Evolutionary conservation across 2,329 filamentous ascomycete genomes (phyloP).

Genomic region (Apiospora arundinis): DNA sequence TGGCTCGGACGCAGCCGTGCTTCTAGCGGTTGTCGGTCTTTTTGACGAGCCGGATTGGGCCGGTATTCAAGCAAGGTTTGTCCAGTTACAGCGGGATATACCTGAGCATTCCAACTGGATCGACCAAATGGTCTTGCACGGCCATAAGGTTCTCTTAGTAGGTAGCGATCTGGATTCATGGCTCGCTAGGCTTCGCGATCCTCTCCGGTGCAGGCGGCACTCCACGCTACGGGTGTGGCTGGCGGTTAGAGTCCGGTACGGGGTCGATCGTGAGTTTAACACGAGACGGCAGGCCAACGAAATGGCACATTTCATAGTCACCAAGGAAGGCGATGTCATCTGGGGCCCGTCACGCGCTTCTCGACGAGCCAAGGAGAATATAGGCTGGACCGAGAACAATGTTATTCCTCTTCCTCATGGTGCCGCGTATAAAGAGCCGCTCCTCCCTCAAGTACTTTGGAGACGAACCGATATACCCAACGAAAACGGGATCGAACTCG

Average conservation of each 20-base stretch:
- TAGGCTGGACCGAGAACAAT: neutral
- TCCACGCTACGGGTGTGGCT: neutral
- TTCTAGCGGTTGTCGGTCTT: neutral
- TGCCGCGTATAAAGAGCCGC: neutral
- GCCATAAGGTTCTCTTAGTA: neutral
- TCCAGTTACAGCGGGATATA: neutral
- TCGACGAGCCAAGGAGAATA: neutral
- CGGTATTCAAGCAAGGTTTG: neutral
- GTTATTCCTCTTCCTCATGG: neutral
- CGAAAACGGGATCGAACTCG: neutral
- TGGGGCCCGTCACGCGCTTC: slow-evolving; percentile 1
- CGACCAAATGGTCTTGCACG: neutral
- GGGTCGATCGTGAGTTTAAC: neutral
- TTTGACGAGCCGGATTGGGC: neutral
- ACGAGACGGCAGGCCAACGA: neutral
- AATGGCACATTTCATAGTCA: neutral
- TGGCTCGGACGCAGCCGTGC: slow-evolving; percentile 2
- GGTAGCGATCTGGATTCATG: neutral
- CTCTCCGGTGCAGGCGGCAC: neutral
- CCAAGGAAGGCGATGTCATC: neutral
- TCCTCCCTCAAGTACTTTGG: neutral
- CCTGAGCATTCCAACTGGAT: neutral
- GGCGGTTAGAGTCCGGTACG: slow-evolving; percentile 2
- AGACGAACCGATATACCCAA: neutral
- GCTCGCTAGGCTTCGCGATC: neutral